These are phyloP conservation scores for Populus pruinosa DNA, from an alignment of 345 rosid species.

Conservation along the genomic window DNA sequence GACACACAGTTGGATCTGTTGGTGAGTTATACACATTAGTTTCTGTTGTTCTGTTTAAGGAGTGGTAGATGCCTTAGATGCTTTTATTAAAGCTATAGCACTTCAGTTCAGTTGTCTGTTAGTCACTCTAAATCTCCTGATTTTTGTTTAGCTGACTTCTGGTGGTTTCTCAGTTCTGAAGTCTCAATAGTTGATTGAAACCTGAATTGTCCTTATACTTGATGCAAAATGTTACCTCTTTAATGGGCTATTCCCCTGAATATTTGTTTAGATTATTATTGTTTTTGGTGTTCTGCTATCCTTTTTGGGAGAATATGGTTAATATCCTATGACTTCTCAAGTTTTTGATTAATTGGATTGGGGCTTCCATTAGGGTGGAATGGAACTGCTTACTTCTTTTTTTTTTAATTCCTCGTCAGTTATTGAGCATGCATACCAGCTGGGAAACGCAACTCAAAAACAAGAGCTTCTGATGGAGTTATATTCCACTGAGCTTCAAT, in stretches of 20 bases:
- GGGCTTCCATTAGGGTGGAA: background rate
- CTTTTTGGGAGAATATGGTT: background rate
- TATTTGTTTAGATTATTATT: too few species aligned
- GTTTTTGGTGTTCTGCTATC: background rate
- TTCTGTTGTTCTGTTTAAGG: background rate
- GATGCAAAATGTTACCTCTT: background rate
- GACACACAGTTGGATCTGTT: constrained; percentile 88
- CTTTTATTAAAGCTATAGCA: background rate
- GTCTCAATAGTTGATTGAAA: too few species aligned
- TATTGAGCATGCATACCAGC: constrained; percentile 76
- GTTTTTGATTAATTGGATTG: background rate
- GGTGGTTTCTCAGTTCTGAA: background rate
- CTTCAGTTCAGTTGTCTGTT: background rate
- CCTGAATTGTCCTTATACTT: background rate
- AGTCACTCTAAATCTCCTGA: background rate
- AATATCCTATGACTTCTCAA: background rate
- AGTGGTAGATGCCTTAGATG: background rate
- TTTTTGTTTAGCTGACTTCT: background rate
- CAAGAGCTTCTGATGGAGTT: constrained; percentile 86
- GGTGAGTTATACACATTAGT: constrained; percentile 43
- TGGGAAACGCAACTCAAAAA: constrained; percentile 74
- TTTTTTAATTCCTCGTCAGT: constrained; percentile 37
- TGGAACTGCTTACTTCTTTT: background rate
- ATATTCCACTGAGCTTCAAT: constrained; percentile 83
- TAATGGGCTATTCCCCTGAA: background rate